Percentiles rank a stretch among this genome's conserved stretches.
phyloP scores from a whole-genome alignment of 331 rosid species.

The Quercus phellos region DNA sequence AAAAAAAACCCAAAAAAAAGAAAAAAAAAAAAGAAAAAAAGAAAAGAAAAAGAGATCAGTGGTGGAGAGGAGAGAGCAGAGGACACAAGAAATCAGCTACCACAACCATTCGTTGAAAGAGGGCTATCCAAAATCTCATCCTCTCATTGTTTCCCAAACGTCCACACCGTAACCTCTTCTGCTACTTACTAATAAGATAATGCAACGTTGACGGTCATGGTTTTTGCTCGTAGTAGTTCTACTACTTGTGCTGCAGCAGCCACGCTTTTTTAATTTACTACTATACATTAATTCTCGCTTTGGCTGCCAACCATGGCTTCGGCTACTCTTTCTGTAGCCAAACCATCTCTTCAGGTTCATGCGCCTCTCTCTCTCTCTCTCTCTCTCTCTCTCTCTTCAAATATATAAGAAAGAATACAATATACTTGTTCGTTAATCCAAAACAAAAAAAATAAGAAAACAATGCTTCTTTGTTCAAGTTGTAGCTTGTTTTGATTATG shows the following conservation, averaged over 20 bases:
- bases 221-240: too few species aligned
- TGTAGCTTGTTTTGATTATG: too few species aligned
- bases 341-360: slow-evolving; percentile 76
- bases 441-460: too few species aligned
- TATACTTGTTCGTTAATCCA: too few species aligned
- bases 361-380: neutral
- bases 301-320: slow-evolving; percentile 53
- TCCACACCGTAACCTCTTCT: neutral
- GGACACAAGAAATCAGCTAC: slow-evolving; percentile 3
- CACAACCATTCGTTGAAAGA: slow-evolving; percentile 70
- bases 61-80: too few species aligned
- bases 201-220: too few species aligned
- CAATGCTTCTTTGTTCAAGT: too few species aligned
- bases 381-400: neutral
- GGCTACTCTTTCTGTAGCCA: slow-evolving; percentile 92
- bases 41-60: too few species aligned
- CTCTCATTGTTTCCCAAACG: slow-evolving; percentile 42
- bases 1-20: too few species aligned
- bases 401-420: neutral
- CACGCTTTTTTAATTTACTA: neutral
- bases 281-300: neutral
- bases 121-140: slow-evolving; percentile 93
- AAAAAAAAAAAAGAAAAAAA: too few species aligned
- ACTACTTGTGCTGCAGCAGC: too few species aligned
- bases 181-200: too few species aligned